A percentile compares a stretch with the other conserved stretches of the same genome.
Evolutionary conservation across 208 protist genomes (phyloP).

Genomic region (Wallacemonas collosoma): DNA sequence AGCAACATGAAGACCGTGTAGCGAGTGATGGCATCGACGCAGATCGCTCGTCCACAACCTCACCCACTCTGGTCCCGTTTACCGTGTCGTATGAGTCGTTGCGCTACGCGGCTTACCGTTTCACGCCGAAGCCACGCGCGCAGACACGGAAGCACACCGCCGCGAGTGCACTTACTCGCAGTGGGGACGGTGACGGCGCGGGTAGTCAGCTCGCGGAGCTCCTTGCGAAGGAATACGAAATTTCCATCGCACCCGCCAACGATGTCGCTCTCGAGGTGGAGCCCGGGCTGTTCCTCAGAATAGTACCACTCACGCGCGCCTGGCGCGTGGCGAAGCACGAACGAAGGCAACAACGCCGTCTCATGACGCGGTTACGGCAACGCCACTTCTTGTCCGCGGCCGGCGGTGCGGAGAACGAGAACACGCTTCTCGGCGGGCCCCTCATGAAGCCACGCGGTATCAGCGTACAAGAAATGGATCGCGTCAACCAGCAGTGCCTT

Average conservation of each 20-base stretch:
- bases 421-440: slow-evolving; percentile 8
- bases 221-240: slow-evolving; percentile 26
- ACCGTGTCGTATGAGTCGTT: slow-evolving; percentile 1
- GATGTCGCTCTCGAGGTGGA: slow-evolving; percentile 72
- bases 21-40: background rate
- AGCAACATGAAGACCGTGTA: background rate
- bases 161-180: background rate
- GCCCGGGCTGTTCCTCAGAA: slow-evolving; percentile 67
- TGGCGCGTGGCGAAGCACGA: slow-evolving; percentile 15
- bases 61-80: slow-evolving; percentile 2
- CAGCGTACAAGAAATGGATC: background rate
- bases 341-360: background rate
- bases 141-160: background rate
- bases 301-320: slow-evolving; percentile 6
- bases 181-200: background rate
- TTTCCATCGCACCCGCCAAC: slow-evolving; percentile 41
- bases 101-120: slow-evolving; percentile 9
- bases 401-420: background rate
- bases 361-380: slow-evolving; percentile 2
- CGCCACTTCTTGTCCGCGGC: background rate
- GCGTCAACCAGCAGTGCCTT: background rate
- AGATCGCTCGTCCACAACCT: background rate
- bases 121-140: background rate
- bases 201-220: slow-evolving; percentile 4
- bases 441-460: background rate